Base-by-base conservation (phyloP, 176 grass and related monocot genomes). In the Metroxylon sagu region DNA sequence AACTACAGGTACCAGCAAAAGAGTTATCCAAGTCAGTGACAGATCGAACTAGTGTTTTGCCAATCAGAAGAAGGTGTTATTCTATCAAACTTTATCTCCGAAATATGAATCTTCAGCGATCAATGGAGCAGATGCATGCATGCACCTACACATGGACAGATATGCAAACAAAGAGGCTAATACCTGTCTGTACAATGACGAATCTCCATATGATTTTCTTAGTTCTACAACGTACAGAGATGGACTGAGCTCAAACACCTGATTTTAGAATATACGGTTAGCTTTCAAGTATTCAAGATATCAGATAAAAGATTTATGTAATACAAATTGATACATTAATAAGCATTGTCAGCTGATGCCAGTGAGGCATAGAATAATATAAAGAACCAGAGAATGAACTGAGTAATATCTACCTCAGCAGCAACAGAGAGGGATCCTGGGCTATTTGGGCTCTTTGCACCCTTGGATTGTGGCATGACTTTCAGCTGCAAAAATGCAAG, bases 241-340 rank as follows among this genome's bases (percentile, higher is more conserved):
- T 69, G 80, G 50, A 63, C 71, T 91, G 48, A 97, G 86, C 60
- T 91, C 77, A 78, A 91, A 85, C 19, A 85, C 84, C 92, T 97
- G 57, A 27, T 43, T 43, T 43, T 43, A 43, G 35, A 43, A 14
- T 43, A 43, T 43, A 10, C 35, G 12, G 2, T 43, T 43, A 43
- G 35, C 8, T 43, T 43, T 43, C 35, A 43, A 14, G 35, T 43
- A 43, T 14, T 12, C 1, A 43, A 43, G 35, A 12, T 12, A 10
- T 43, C 35, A 12, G 35, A 43, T 12, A 12, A 43, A 43, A 12
- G 35, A 43, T 12, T 12, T 43, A 43, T 43, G 35, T 39, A 10
- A 39, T 10, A 39, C 8, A 8, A 39, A 39, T 39, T 39, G 35
- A 5, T 39, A 2, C 35, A 39, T 12, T 39, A 39, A 39, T 39